phyloP scores from a whole-genome alignment of 305 asterid species.

The Striga hermonthica region DNA sequence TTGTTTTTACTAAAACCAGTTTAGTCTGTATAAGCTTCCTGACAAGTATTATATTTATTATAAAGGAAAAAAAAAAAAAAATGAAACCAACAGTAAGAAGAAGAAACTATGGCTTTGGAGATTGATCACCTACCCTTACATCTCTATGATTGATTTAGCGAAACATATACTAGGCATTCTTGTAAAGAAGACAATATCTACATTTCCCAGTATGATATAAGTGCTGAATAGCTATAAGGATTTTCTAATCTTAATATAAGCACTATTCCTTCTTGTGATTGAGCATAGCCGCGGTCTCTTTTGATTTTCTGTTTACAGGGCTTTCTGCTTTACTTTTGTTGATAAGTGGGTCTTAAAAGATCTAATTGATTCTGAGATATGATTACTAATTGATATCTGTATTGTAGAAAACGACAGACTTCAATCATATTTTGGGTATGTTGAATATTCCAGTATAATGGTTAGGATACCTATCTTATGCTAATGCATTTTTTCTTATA shows the following conservation, averaged over 20 bases:
- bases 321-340: slow-evolving; percentile 11
- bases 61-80: too few species aligned
- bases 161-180: neutral
- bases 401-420: neutral
- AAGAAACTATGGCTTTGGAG: too few species aligned
- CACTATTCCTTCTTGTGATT: slow-evolving; percentile 5
- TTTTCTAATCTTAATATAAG: neutral
- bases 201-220: slow-evolving; percentile 13
- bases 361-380: slow-evolving; percentile 16
- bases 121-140: neutral
- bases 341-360: neutral
- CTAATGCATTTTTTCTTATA: slow-evolving; percentile 3
- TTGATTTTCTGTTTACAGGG: slow-evolving; percentile 10
- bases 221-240: neutral
- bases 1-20: slow-evolving; percentile 2
- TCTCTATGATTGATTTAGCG: slow-evolving; percentile 12
- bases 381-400: slow-evolving; percentile 11
- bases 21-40: neutral
- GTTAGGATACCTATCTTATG: slow-evolving; percentile 6
- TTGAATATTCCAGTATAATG: neutral
- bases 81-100: too few species aligned
- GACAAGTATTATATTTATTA: neutral
- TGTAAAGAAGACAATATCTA: neutral
- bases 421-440: neutral
- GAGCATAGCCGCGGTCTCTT: neutral